A percentile compares a stretch with the other conserved stretches of the same genome.
Evolutionary conservation across 1,139 yeast genomes (phyloP).

Genomic region (Yamadazyma spencermartinsiae): DNA sequence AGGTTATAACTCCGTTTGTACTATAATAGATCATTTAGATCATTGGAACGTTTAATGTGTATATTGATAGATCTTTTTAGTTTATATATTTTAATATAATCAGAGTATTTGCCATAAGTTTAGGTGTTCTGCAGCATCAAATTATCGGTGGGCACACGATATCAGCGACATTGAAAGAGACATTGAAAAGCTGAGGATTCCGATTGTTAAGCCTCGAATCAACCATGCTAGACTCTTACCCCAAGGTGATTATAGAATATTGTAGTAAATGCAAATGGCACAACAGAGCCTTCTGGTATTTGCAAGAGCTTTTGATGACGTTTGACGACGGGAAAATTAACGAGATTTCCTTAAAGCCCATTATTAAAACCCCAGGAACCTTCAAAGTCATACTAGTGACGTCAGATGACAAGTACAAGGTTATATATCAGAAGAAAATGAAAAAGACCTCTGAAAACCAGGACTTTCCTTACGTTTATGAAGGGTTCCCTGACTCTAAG

Average conservation of each 20-base stretch:
- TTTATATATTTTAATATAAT: too few species aligned
- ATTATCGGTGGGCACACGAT: too few species aligned
- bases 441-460: conserved; percentile 29
- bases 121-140: too few species aligned
- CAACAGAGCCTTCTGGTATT: conserved; percentile 48
- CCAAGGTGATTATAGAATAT: conserved; percentile 39
- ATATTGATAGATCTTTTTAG: too few species aligned
- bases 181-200: too few species aligned
- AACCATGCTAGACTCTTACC: conserved; percentile 12
- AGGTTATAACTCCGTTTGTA: conserved; percentile 1
- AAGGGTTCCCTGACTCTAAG: conserved; percentile 50
- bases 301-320: conserved; percentile 46
- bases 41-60: too few species aligned
- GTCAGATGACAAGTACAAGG: conserved; percentile 13
- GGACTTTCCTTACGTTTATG: conserved; percentile 34
- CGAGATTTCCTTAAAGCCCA: conserved; percentile 42
- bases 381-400: conserved; percentile 30
- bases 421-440: conserved; percentile 40
- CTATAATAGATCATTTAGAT: conserved; percentile 3
- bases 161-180: too few species aligned
- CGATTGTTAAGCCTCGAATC: too few species aligned
- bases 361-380: conserved; percentile 38
- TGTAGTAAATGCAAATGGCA: conserved; percentile 52
- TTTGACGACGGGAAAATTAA: conserved; percentile 35
- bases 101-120: too few species aligned